These are phyloP conservation scores for Lactarius hatsudake DNA, from an alignment of 768 basidiomycete species.

Conservation along the genomic window DNA sequence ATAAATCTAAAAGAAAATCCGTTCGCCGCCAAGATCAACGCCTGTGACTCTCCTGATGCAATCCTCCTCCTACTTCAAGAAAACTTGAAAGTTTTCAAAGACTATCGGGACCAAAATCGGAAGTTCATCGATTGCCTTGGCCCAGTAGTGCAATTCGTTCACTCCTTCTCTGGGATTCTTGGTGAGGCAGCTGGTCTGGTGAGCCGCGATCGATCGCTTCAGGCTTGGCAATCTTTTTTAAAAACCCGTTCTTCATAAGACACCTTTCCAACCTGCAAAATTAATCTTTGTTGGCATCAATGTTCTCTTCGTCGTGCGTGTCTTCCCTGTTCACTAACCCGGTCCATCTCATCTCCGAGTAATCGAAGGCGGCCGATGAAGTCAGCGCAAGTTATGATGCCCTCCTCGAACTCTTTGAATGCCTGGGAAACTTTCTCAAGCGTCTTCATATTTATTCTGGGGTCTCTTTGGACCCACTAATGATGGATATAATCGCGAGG, in stretches of 20 bases:
- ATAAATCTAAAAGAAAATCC: background rate
- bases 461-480: background rate
- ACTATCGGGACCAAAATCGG: background rate
- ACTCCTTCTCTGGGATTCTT: background rate
- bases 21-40: background rate
- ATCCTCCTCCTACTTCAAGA: background rate
- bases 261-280: background rate
- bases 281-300: background rate
- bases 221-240: too few relatives aligned
- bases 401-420: conserved; percentile 7
- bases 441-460: conserved; percentile 3
- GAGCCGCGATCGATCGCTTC: background rate
- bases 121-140: background rate
- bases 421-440: background rate
- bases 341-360: too few relatives aligned
- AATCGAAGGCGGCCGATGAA: background rate
- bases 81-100: background rate
- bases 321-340: too few relatives aligned
- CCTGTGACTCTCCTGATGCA: background rate
- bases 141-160: background rate
- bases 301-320: conserved; percentile 1
- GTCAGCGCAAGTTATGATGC: conserved; percentile 16
- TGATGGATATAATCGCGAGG: conserved; percentile 9
- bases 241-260: too few relatives aligned
- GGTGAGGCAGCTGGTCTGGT: background rate